phyloP scores from a whole-genome alignment of 345 rosid genomes.

The Arabis alpina region DNA sequence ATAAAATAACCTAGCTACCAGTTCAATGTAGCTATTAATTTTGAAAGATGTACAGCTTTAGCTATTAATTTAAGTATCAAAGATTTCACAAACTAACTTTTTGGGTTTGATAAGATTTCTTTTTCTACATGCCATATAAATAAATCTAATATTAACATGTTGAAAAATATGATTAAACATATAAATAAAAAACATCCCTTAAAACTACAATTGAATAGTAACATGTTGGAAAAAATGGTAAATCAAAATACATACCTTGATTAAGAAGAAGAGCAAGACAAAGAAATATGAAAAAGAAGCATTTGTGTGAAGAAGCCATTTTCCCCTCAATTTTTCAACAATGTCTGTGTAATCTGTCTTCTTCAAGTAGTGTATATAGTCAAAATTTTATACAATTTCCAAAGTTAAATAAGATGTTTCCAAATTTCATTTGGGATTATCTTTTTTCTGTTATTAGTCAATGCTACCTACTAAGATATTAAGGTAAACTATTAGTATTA shows the following conservation, averaged over 20 bases:
- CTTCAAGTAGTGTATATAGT: neutral
- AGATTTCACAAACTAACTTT: neutral
- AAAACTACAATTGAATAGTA: neutral
- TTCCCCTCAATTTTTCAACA: neutral
- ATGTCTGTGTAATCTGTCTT: neutral
- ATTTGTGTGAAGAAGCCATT: slow-evolving; percentile 10
- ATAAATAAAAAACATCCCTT: neutral
- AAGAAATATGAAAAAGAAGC: neutral
- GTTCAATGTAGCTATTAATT: too few species aligned
- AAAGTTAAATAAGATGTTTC: neutral
- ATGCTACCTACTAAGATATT: neutral
- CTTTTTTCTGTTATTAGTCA: neutral
- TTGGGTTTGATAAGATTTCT: neutral
- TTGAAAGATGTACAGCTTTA: too few species aligned
- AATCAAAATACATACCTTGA: neutral
- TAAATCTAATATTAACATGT: neutral
- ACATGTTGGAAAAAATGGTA: neutral
- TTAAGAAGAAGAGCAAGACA: neutral
- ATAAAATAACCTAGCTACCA: too few species aligned
- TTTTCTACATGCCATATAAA: neutral
- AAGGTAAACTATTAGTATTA: neutral
- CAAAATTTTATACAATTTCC: neutral
- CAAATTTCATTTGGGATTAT: slow-evolving; percentile 9
- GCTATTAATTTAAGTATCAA: neutral
- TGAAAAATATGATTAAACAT: neutral